A percentile compares a stretch with the other conserved stretches of the same genome.
Conservation (phyloP, 2,329 filamentous ascomycete species). For the Drechslera avenae region DNA sequence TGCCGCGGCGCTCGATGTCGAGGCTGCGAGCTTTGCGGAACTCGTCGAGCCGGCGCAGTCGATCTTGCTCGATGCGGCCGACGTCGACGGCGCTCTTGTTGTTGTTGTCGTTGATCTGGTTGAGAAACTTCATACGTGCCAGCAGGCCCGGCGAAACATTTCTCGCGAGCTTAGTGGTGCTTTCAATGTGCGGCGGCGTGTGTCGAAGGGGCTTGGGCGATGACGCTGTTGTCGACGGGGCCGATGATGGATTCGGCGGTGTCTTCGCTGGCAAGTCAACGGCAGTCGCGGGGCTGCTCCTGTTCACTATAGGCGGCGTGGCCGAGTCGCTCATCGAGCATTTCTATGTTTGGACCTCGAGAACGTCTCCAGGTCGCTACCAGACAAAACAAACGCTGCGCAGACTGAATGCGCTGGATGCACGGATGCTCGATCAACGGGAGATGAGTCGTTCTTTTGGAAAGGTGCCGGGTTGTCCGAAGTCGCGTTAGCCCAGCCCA, state of each 20-base stretch:
- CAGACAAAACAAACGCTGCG: constrained; percentile 20
- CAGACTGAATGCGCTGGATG: constrained; percentile 20
- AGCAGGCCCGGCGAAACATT: constrained; percentile 52
- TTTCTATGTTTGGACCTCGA: constrained; percentile 22
- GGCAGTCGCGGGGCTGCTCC: constrained; percentile 30
- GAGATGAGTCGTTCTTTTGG: constrained; percentile 19
- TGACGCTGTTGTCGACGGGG: constrained; percentile 16
- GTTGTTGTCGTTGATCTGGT: constrained; percentile 44
- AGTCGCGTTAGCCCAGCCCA: constrained; percentile 8
- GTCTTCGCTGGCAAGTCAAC: constrained; percentile 28
- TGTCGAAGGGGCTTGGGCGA: constrained; percentile 17
- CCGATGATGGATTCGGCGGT: constrained; percentile 12
- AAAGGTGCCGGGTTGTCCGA: constrained; percentile 3
- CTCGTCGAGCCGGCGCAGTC: constrained; percentile 71
- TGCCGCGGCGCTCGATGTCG: constrained; percentile 68
- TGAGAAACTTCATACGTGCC: constrained; percentile 52
- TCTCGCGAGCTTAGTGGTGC: constrained; percentile 42
- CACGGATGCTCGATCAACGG: constrained; percentile 16
- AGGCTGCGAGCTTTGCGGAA: constrained; percentile 63
- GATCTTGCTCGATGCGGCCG: constrained; percentile 72
- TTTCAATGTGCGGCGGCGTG: constrained; percentile 28
- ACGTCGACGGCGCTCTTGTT: constrained; percentile 48
- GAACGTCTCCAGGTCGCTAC: constrained; percentile 25
- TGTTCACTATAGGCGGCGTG: constrained; percentile 22
- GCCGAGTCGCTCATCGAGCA: constrained; percentile 34